These are phyloP conservation scores for Chenopodium formosanum DNA, from an alignment of 148 eudicot genomes.

Conservation along the genomic window DNA sequence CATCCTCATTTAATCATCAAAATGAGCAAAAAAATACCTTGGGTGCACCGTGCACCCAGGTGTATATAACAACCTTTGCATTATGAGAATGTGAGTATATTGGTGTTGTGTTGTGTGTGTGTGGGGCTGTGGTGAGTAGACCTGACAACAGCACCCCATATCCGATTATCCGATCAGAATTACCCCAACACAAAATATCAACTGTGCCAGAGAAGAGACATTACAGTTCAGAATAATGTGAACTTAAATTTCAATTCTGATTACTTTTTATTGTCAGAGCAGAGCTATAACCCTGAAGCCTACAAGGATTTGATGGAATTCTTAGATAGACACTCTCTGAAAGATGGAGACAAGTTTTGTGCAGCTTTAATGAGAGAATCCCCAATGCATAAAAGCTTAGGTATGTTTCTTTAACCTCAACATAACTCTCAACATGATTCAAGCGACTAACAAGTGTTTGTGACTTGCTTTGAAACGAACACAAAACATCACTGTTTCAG, in stretches of 20 bases:
- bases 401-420: slow-evolving; percentile 31
- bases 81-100: no score
- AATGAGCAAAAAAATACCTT: no score
- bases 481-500: slow-evolving; percentile 15
- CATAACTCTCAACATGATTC: not conserved
- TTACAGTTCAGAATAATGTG: not conserved
- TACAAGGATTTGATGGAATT: slow-evolving; percentile 73
- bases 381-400: slow-evolving; percentile 60
- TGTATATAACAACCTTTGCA: no score
- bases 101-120: no score
- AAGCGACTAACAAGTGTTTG: slow-evolving; percentile 16
- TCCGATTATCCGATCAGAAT: not conserved
- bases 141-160: not conserved
- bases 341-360: slow-evolving; percentile 76
- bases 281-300: slow-evolving; percentile 90
- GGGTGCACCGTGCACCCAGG: no score
- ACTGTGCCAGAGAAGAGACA: not conserved
- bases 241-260: slow-evolving; percentile 10
- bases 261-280: slow-evolving; percentile 47
- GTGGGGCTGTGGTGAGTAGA: no score
- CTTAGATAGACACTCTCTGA: slow-evolving; percentile 52
- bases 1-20: no score
- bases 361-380: slow-evolving; percentile 83
- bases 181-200: not conserved
- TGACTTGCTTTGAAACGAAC: slow-evolving; percentile 1